A percentile compares a stretch with the other conserved stretches of the same genome.
Evolutionary conservation across 148 eudicot species (phyloP).

Genomic region (Fagopyrum tataricum): DNA sequence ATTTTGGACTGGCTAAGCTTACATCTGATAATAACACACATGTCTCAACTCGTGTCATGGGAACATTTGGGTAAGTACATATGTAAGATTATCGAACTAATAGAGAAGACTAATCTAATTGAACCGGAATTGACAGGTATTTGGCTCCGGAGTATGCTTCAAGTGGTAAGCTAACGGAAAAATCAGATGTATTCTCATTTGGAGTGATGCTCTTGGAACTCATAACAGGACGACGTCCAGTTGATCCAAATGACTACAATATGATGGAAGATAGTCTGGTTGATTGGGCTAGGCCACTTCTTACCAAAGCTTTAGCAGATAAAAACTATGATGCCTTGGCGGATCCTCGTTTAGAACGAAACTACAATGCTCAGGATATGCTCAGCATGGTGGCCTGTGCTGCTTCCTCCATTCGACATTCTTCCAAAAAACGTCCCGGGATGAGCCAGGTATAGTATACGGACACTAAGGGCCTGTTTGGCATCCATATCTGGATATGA

Average conservation of each 20-base stretch:
- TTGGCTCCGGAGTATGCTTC: slow-evolving; percentile 89
- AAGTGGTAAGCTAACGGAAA: slow-evolving; percentile 78
- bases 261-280: slow-evolving; percentile 78
- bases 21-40: slow-evolving; percentile 65
- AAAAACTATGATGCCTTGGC: slow-evolving; percentile 42
- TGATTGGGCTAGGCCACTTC: slow-evolving; percentile 70
- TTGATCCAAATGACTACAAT: slow-evolving; percentile 41
- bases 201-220: slow-evolving; percentile 83
- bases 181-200: slow-evolving; percentile 82
- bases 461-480: too few species aligned
- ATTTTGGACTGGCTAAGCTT: slow-evolving; percentile 86
- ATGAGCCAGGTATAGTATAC: slow-evolving; percentile 88
- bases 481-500: too few species aligned
- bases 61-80: slow-evolving; percentile 61
- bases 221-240: slow-evolving; percentile 70
- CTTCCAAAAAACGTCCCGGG: slow-evolving; percentile 51
- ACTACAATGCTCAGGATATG: slow-evolving; percentile 38
- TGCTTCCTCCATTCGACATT: slow-evolving; percentile 61
- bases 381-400: slow-evolving; percentile 59
- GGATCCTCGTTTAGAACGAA: slow-evolving; percentile 44
- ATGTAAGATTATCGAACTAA: too few species aligned
- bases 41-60: slow-evolving; percentile 93
- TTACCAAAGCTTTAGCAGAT: slow-evolving; percentile 36
- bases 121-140: slow-evolving; percentile 16
- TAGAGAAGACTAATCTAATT: too few species aligned